Percentiles rank a stretch among this genome's conserved stretches.
phyloP scores from a whole-genome alignment of 1,139 yeast genomes.

The Nadsonia starkeyi-henricii region DNA sequence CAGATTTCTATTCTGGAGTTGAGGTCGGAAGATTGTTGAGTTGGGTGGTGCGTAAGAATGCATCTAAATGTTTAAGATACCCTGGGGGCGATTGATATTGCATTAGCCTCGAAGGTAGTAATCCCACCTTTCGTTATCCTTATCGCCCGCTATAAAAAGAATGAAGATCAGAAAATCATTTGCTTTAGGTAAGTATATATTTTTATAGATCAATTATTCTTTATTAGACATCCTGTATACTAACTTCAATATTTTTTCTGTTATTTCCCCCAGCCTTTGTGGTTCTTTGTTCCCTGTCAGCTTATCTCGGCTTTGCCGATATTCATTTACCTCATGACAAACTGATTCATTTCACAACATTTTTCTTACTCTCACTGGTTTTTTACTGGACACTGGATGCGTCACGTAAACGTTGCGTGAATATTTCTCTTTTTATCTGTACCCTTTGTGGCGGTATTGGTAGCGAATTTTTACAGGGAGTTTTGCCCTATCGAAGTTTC shows the following conservation, averaged over 20 bases:
- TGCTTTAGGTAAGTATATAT: slow-evolving; percentile 11
- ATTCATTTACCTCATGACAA: slow-evolving; percentile 38
- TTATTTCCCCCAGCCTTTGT: slow-evolving; percentile 16
- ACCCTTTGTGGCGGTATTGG: slow-evolving; percentile 33
- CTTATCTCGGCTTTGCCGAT: slow-evolving; percentile 39
- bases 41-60: too few relatives aligned
- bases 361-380: slow-evolving; percentile 36
- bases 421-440: slow-evolving; percentile 32
- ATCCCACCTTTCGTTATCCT: too few relatives aligned
- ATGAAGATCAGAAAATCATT: slow-evolving; percentile 14
- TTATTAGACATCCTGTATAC: too few relatives aligned
- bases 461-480: slow-evolving; percentile 38
- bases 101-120: too few relatives aligned
- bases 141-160: background rate
- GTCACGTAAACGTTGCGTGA: slow-evolving; percentile 27
- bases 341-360: slow-evolving; percentile 35
- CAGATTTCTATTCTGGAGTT: too few relatives aligned
- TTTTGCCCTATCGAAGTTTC: slow-evolving; percentile 23
- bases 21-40: too few relatives aligned
- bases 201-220: background rate
- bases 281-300: slow-evolving; percentile 16
- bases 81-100: too few relatives aligned
- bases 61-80: too few relatives aligned
- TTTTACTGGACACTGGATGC: slow-evolving; percentile 44
- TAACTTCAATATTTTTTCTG: background rate